These are phyloP conservation scores for Sclerotinia glacialis DNA, from an alignment of 2,329 filamentous ascomycete species.

Conservation along the genomic window DNA sequence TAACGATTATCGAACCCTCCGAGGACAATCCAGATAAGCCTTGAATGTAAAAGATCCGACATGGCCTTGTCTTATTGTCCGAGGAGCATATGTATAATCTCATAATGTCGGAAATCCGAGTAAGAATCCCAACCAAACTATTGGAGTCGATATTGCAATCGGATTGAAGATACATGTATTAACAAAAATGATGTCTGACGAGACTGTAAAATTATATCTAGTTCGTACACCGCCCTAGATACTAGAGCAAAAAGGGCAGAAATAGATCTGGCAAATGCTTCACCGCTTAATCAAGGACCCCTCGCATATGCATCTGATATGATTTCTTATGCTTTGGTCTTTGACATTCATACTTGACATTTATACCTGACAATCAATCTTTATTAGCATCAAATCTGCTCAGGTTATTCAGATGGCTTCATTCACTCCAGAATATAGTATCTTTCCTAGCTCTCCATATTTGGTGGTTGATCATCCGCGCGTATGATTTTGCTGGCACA, in stretches of 20 bases:
- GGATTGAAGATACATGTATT: not conserved
- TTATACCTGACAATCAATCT: too few relatives aligned
- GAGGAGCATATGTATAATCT: not conserved
- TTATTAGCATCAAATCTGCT: too few relatives aligned
- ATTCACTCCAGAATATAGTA: not conserved
- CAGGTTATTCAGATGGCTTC: not conserved
- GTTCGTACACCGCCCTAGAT: not conserved
- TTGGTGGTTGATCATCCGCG: not conserved
- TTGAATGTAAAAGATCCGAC: not conserved
- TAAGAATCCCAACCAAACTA: not conserved
- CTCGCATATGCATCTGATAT: too few relatives aligned
- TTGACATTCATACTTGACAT: too few relatives aligned
- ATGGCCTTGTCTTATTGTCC: not conserved
- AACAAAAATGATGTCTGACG: not conserved
- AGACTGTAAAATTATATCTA: not conserved
- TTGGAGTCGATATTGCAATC: not conserved
- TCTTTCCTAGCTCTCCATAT: not conserved
- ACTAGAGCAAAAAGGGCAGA: not conserved
- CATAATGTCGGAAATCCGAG: not conserved
- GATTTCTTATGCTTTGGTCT: too few relatives aligned
- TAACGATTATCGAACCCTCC: too few relatives aligned
- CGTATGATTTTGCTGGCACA: constrained; percentile 38
- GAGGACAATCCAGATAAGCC: not conserved
- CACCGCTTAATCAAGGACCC: not conserved
- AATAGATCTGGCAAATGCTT: not conserved